Evolutionary conservation across 2,329 filamentous ascomycete species (phyloP), one percentile per base, ranked within the genome.

Genomic region (Colletotrichum melonis): DNA sequence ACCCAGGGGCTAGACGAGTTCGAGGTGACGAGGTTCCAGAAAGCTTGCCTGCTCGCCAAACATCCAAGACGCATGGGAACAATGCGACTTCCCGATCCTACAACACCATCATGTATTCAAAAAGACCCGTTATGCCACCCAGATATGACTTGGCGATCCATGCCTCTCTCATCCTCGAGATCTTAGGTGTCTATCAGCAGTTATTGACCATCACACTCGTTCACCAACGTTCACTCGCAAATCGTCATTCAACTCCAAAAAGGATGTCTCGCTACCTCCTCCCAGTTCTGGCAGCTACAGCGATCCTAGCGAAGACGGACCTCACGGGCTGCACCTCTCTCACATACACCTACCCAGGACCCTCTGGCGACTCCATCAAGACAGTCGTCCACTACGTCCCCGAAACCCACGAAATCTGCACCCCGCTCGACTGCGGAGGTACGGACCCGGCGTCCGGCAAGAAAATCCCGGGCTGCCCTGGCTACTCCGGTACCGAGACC

Each of bases 381-480:
- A 88, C 84, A 66, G 72, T 87, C 56, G 81, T 90, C 77, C 92
- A 86, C 85, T 92, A 90, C 80, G 87, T 91, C 63, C 91, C 90
- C 1, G 89, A 83, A 75, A 90, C 88, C 28, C 90, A 90, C 79
- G 91, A 93, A 83, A 84, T 92, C 79, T 93, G 91, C 86, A 84
- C 84, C 12, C 78, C 89, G 75, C 85, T 91, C 76, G 91, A 93
- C 86, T 93, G 92, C 80, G 91, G 91, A 73, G 92, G 92, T 42
- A 42, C 38, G 76, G 91, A 91, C 67, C 86, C 88, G 55, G 91
- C 90, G 5, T 89, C 91, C 2, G 88, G 90, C 70, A 89, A 88
- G 16, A 88, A 86, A n/a, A 87, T 90, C 26, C 91, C 91, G 0
- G 91, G 91, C 3, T 93, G 91, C 77, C 78, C 82, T 2, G 77